These are phyloP conservation scores for Tricholoma bakamatsutake DNA, from an alignment of 768 basidiomycete genomes.

Conservation along the genomic window DNA sequence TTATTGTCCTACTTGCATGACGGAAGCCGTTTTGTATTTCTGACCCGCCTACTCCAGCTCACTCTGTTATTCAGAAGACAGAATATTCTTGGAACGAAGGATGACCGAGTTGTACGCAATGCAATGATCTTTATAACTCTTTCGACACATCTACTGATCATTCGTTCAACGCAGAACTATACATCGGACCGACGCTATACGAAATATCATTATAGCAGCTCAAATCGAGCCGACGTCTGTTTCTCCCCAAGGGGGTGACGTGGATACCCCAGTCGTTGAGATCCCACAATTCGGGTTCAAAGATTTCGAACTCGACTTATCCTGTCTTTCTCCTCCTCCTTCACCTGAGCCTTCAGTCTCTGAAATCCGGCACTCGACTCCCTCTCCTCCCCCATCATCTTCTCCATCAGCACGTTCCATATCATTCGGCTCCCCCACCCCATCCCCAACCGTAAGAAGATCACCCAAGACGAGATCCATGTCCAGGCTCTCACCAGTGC, in stretches of 20 bases:
- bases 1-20: slow-evolving; percentile 11
- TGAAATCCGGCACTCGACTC: slow-evolving; percentile 24
- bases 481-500: slow-evolving; percentile 21
- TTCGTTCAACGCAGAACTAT: slow-evolving; percentile 15
- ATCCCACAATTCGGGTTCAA: slow-evolving; percentile 32
- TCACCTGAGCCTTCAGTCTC: slow-evolving; percentile 34
- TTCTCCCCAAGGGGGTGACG: slow-evolving; percentile 17
- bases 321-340: slow-evolving; percentile 35
- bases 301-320: slow-evolving; percentile 42
- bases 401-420: slow-evolving; percentile 23
- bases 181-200: slow-evolving; percentile 16
- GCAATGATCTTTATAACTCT: slow-evolving; percentile 1
- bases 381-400: slow-evolving; percentile 28
- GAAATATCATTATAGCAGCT: slow-evolving; percentile 19
- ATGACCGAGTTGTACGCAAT: slow-evolving; percentile 14
- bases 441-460: slow-evolving; percentile 19
- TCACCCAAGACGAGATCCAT: slow-evolving; percentile 22
- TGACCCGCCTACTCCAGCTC: slow-evolving; percentile 8
- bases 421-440: slow-evolving; percentile 30
- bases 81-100: background rate
- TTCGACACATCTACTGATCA: background rate
- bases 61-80: slow-evolving; percentile 3
- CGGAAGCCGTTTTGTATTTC: slow-evolving; percentile 12
- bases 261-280: slow-evolving; percentile 21
- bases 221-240: slow-evolving; percentile 15